A percentile compares a stretch with the other conserved stretches of the same genome.
These are phyloP conservation scores for Gremmenia infestans DNA, from an alignment of 2,329 filamentous ascomycete genomes.

Conservation along the genomic window DNA sequence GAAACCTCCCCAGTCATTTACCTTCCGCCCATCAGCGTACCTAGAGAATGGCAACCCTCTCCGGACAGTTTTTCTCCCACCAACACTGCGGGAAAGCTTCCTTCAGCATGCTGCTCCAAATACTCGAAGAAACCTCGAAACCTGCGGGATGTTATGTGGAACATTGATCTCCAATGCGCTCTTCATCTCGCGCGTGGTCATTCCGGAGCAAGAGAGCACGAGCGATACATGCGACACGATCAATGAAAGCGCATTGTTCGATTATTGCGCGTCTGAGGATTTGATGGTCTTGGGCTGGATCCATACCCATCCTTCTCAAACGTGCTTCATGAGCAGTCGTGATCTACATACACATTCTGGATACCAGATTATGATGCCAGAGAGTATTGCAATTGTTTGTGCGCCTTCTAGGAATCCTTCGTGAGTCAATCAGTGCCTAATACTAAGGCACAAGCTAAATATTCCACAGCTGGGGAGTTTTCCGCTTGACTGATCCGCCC, in stretches of 20 bases:
- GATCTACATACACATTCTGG: slow-evolving; percentile 91
- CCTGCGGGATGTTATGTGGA: slow-evolving; percentile 90
- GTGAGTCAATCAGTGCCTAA: slow-evolving; percentile 43
- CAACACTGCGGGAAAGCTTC: slow-evolving; percentile 68
- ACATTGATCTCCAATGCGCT: slow-evolving; percentile 88
- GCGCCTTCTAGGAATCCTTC: slow-evolving; percentile 74
- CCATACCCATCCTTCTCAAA: slow-evolving; percentile 93
- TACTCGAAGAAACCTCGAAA: slow-evolving; percentile 79
- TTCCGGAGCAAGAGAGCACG: slow-evolving; percentile 86
- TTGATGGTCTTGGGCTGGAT: slow-evolving; percentile 61
- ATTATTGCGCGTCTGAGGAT: slow-evolving; percentile 58
- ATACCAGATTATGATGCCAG: slow-evolving; percentile 93
- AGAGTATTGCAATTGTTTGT: slow-evolving; percentile 96
- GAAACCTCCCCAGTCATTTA: slow-evolving; percentile 42
- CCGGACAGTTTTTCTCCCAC: slow-evolving; percentile 81
- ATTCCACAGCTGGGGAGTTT: slow-evolving; percentile 71
- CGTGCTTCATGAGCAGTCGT: slow-evolving; percentile 93
- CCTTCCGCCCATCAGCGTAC: slow-evolving; percentile 79
- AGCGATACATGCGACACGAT: slow-evolving; percentile 93
- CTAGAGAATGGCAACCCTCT: slow-evolving; percentile 86
- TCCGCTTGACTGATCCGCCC: slow-evolving; percentile 88
- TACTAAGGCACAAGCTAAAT: slow-evolving; percentile 5
- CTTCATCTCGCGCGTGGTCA: slow-evolving; percentile 82
- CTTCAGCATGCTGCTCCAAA: slow-evolving; percentile 70
- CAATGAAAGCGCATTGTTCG: slow-evolving; percentile 78